Evolutionary conservation across 495 filamentous ascomycete species (phyloP), one percentile per base, ranked within the genome.

Genomic region (Penicillium longicatenatum): DNA sequence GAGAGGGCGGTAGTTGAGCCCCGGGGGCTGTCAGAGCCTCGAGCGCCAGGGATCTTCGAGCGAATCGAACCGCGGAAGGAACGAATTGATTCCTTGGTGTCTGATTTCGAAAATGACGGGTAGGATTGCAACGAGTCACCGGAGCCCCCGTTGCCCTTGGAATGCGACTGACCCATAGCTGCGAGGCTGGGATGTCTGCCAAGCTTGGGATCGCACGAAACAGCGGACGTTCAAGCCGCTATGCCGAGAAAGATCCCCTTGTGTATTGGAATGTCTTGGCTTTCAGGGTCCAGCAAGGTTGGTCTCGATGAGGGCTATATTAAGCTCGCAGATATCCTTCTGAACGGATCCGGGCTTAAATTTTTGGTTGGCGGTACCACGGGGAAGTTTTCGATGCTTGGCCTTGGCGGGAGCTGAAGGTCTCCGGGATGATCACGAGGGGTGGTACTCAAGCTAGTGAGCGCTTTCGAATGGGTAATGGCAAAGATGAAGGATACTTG

Each of bases 21-120:
- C 50, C 90, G 81, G 35, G 95, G 93, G 67, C 93, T 98, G 68
- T 83, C 71, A 73, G 75, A 65, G 79, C 82, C 60, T 73, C 86
- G 81, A 72, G 84, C 69, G 68, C 84, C 80, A 72, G 86, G 70
- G 66, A 93, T 86, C 81, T 94, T 91, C n/a, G 85, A 89, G 41
- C 84, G 77, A 59, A 91, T 82, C 1, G 85, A 85, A 37, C 82
- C 86, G 48, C 86, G 81, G 65, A 98, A 83, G 1, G 94, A 98
- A 48, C 93, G 88, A 20, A 89, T 80, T 10, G 94, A 98, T 62
- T 97, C 95, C 73, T 92, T 92, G 39, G 94, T 98, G 71, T 98
- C 94, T 21, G 93, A 90, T 68, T 90, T 91, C 70, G 88, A 89
- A 72, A 98, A 92, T 21, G 94, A 96, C 35, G 93, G 91, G 74